phyloP scores from a whole-genome alignment of 148 eudicot genomes.

The Drosera capensis region DNA sequence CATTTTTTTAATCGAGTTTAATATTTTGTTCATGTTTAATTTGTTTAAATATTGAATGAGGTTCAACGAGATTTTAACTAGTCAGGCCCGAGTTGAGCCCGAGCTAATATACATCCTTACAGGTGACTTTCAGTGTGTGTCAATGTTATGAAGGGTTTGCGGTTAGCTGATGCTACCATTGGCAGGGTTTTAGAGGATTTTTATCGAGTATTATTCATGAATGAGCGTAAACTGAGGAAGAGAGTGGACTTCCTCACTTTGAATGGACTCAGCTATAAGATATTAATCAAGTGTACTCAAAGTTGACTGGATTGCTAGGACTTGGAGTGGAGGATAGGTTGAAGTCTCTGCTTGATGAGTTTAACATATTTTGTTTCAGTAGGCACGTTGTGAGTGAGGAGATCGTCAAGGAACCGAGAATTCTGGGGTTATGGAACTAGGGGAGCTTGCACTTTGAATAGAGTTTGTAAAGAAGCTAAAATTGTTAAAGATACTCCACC shows the following conservation, averaged over 20 bases:
- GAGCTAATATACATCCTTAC: no score
- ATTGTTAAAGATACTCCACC: no score
- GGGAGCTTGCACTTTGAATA: slow-evolving; percentile 54
- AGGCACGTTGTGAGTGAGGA: slow-evolving; percentile 25
- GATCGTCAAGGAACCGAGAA: slow-evolving; percentile 47
- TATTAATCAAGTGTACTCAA: slow-evolving; percentile 19
- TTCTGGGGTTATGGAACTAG: slow-evolving; percentile 54
- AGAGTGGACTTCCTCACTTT: slow-evolving; percentile 34
- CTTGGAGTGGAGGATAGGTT: slow-evolving; percentile 44
- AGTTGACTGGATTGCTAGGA: slow-evolving; percentile 36
- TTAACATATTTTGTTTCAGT: slow-evolving; percentile 43
- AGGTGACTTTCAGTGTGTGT: no score
- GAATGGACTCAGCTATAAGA: slow-evolving; percentile 22
- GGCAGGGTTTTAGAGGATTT: slow-evolving; percentile 44
- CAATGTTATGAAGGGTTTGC: slow-evolving; percentile 36
- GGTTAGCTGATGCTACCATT: slow-evolving; percentile 42
- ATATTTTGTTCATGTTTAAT: no score
- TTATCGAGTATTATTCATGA: slow-evolving; percentile 33
- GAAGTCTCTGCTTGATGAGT: slow-evolving; percentile 57
- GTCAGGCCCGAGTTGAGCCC: no score
- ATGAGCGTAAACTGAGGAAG: slow-evolving; percentile 24
- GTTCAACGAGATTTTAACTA: no score
- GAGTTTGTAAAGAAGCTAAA: slow-evolving; percentile 46
- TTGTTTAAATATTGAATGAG: no score
- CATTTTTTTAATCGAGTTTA: no score